phyloP scores from a whole-genome alignment of 345 rosid species.

The Zanthoxylum bungeanum region DNA sequence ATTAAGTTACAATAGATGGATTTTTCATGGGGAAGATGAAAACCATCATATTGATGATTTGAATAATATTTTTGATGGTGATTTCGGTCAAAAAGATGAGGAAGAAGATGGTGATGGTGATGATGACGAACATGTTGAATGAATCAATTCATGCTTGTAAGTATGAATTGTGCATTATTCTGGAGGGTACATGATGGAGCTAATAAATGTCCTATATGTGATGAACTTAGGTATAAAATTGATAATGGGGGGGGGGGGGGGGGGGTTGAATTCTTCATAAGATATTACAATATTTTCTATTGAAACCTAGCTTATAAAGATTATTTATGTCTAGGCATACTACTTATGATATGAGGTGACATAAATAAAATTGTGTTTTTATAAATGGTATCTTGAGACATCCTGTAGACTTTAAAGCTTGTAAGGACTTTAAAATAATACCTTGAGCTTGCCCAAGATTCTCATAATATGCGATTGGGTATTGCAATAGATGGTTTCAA shows the following conservation, averaged over 20 bases:
- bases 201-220: background rate
- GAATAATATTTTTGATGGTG: background rate
- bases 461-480: background rate
- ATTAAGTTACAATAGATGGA: background rate
- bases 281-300: conserved; percentile 6
- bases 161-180: conserved; percentile 7
- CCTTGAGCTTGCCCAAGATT: background rate
- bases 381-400: background rate
- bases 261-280: conserved; percentile 11
- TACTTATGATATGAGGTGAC: background rate
- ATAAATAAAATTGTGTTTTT: background rate
- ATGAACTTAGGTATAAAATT: background rate
- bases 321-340: background rate
- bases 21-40: background rate
- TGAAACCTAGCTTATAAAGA: background rate
- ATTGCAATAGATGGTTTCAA: background rate
- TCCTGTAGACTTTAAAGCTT: background rate
- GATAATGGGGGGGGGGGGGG: too few relatives aligned
- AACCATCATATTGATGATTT: background rate
- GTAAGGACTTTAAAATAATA: background rate
- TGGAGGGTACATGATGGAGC: background rate
- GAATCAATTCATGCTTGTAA: background rate
- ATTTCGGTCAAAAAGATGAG: too few relatives aligned
- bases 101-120: too few relatives aligned
- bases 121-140: background rate